These are phyloP conservation scores for Abrus pulchellus DNA, from an alignment of 306 rosid species.

Conservation along the genomic window DNA sequence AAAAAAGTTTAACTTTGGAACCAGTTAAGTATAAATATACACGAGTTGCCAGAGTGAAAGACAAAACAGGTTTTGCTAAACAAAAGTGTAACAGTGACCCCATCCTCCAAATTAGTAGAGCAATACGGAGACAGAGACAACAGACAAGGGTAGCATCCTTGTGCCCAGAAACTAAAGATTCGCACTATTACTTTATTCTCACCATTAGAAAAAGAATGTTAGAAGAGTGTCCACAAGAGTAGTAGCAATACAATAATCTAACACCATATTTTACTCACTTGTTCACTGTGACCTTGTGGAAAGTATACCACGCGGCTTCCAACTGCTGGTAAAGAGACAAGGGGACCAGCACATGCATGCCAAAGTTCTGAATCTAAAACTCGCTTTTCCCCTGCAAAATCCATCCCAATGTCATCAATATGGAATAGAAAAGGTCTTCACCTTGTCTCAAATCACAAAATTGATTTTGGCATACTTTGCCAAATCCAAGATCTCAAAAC, in stretches of 20 bases:
- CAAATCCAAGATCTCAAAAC: slow-evolving; percentile 54
- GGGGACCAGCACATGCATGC: slow-evolving; percentile 99
- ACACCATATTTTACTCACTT: slow-evolving; percentile 59
- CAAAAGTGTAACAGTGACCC: slow-evolving; percentile 30
- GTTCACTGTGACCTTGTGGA: slow-evolving; percentile 98
- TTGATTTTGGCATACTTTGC: slow-evolving; percentile 19
- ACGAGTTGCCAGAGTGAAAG: slow-evolving; percentile 7
- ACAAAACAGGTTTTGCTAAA: slow-evolving; percentile 12
- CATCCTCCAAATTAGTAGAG: slow-evolving; percentile 37
- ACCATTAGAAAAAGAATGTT: slow-evolving; percentile 35
- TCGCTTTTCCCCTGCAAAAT: slow-evolving; percentile 85
- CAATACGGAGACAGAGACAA: slow-evolving; percentile 35
- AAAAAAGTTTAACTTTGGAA: neutral
- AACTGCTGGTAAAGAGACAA: slow-evolving; percentile 86
- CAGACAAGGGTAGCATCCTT: slow-evolving; percentile 36
- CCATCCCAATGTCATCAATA: slow-evolving; percentile 39
- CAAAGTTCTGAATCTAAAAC: slow-evolving; percentile 96
- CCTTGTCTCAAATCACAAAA: slow-evolving; percentile 31
- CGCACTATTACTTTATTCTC: slow-evolving; percentile 46
- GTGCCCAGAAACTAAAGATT: slow-evolving; percentile 45
- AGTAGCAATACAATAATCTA: slow-evolving; percentile 47
- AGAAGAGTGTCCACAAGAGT: slow-evolving; percentile 28
- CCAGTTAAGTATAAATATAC: neutral
- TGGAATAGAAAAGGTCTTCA: slow-evolving; percentile 41
- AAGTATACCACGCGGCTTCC: slow-evolving; percentile 95